A percentile compares a stretch with the other conserved stretches of the same genome.
Conservation (phyloP, 495 filamentous ascomycete species). For the Aspergillus biplanus region DNA sequence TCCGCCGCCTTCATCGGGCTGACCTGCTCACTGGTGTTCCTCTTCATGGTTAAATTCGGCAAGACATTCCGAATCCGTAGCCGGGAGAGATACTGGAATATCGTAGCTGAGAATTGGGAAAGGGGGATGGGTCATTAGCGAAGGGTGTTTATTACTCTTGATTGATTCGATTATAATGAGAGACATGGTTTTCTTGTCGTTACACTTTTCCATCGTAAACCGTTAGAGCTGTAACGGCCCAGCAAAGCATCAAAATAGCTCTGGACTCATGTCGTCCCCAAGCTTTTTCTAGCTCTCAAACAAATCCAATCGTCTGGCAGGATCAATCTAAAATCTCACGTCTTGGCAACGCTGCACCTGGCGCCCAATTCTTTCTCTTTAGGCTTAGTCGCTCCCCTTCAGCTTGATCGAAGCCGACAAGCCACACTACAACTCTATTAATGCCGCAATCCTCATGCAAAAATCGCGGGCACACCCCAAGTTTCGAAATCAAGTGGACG, state of each 20-base stretch:
- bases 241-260: too few species aligned
- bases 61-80: slow-evolving; percentile 44
- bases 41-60: slow-evolving; percentile 61
- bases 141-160: not conserved
- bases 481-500: not conserved
- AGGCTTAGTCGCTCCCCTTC: not conserved
- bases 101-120: slow-evolving; percentile 44
- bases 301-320: not conserved
- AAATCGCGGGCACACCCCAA: not conserved
- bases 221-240: too few species aligned
- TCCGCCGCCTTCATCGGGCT: slow-evolving; percentile 63
- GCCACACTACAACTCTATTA: not conserved
- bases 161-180: too few species aligned
- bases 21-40: slow-evolving; percentile 55
- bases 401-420: not conserved
- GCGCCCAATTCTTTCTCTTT: slow-evolving; percentile 4
- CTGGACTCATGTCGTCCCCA: not conserved
- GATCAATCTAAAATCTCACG: not conserved
- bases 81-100: slow-evolving; percentile 46
- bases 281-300: not conserved
- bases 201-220: too few species aligned
- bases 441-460: not conserved
- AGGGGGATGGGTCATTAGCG: slow-evolving; percentile 44
- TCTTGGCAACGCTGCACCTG: slow-evolving; percentile 1
- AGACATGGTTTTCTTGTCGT: too few species aligned